A percentile compares a stretch with the other conserved stretches of the same genome.
Conservation (phyloP, 2,329 filamentous ascomycete species). For the Herpotrichia juniperi region DNA sequence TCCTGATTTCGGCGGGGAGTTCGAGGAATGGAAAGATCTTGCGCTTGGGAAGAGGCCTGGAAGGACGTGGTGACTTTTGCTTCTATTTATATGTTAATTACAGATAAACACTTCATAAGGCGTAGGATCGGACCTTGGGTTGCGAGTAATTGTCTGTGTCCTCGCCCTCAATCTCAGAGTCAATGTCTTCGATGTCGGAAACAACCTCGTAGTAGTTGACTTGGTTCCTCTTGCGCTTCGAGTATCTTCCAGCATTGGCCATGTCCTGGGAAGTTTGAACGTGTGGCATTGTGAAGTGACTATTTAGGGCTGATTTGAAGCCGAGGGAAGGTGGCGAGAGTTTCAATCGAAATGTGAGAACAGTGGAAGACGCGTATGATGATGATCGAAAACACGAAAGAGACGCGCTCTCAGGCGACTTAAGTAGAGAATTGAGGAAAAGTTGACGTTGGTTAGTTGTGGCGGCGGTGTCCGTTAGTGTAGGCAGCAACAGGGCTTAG, state of each 20-base stretch:
- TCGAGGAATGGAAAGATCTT: slow-evolving; percentile 42
- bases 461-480: slow-evolving; percentile 29
- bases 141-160: slow-evolving; percentile 21
- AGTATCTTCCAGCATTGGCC: slow-evolving; percentile 30
- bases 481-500: slow-evolving; percentile 37
- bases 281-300: slow-evolving; percentile 16
- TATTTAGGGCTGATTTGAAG: not conserved
- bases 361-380: slow-evolving; percentile 13
- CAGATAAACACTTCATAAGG: slow-evolving; percentile 3
- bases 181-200: slow-evolving; percentile 23
- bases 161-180: slow-evolving; percentile 13
- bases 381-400: slow-evolving; percentile 26
- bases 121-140: slow-evolving; percentile 29
- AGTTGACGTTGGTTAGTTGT: slow-evolving; percentile 16
- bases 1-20: slow-evolving; percentile 42
- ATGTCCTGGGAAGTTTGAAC: slow-evolving; percentile 11
- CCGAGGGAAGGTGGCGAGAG: not conserved
- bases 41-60: slow-evolving; percentile 32
- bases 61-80: slow-evolving; percentile 14
- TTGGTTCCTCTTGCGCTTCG: slow-evolving; percentile 42
- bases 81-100: slow-evolving; percentile 21
- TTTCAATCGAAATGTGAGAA: not conserved
- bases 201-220: slow-evolving; percentile 36
- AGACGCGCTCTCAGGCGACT: slow-evolving; percentile 26
- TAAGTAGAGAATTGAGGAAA: slow-evolving; percentile 23